Evolutionary conservation across 192 early-diverging fungal species (phyloP).

Genomic region (Spizellomyces punctatus): DNA sequence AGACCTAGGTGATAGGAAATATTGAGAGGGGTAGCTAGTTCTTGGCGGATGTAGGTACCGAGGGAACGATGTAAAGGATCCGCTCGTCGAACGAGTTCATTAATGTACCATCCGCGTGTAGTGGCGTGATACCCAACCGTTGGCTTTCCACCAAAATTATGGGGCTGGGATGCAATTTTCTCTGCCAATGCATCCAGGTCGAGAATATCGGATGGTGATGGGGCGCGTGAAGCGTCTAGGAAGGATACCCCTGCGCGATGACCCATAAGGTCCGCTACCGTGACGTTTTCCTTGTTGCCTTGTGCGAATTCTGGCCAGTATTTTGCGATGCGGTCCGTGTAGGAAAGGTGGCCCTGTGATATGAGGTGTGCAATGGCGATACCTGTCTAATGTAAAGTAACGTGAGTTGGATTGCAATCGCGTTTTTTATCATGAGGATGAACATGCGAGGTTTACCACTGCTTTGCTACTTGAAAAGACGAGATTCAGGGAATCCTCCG

Average conservation of each 20-base stretch:
- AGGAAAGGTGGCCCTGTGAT: slow-evolving; percentile 55
- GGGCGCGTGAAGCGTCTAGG: slow-evolving; percentile 47
- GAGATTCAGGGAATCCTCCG: slow-evolving; percentile 60
- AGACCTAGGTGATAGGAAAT: slow-evolving; percentile 61
- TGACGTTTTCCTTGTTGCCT: slow-evolving; percentile 70
- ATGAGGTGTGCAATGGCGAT: slow-evolving; percentile 65
- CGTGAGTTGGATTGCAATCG: too few species aligned
- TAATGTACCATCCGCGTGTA: slow-evolving; percentile 72
- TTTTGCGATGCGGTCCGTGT: slow-evolving; percentile 49
- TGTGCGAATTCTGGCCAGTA: slow-evolving; percentile 79
- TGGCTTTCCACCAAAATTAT: slow-evolving; percentile 61
- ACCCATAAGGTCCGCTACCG: slow-evolving; percentile 60
- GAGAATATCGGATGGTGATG: slow-evolving; percentile 46
- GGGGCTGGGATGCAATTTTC: slow-evolving; percentile 58
- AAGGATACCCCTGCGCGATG: slow-evolving; percentile 69
- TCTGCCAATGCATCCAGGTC: slow-evolving; percentile 57
- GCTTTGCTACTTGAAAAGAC: slow-evolving; percentile 68
- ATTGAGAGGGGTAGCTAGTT: slow-evolving; percentile 54
- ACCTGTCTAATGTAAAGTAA: slow-evolving; percentile 17
- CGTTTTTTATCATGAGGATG: too few species aligned
- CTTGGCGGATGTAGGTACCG: slow-evolving; percentile 60
- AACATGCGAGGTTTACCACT: too few species aligned
- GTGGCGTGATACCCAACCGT: slow-evolving; percentile 63
- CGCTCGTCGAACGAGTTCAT: slow-evolving; percentile 70
- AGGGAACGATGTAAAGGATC: slow-evolving; percentile 61